These are phyloP conservation scores for Eucalyptus regnans DNA, from an alignment of 345 rosid species.

Conservation along the genomic window DNA sequence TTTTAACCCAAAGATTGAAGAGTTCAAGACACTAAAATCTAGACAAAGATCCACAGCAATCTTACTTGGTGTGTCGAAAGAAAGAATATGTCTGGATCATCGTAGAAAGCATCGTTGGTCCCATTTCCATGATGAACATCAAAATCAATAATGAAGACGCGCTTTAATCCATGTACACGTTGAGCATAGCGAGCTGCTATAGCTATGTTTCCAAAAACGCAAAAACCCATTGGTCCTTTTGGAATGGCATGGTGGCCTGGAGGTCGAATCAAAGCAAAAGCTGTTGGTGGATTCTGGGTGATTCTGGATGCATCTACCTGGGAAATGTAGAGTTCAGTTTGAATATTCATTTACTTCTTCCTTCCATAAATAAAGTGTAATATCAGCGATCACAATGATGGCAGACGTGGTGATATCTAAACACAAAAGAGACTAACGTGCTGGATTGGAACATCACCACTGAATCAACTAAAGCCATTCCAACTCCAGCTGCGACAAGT, in stretches of 20 bases:
- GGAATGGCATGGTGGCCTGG: conserved; percentile 95
- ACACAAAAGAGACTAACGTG: conserved; percentile 30
- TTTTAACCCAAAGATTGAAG: background rate
- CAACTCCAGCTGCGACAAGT: conserved; percentile 91
- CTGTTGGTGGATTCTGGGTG: conserved; percentile 47
- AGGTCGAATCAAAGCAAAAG: conserved; percentile 90
- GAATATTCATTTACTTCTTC: background rate
- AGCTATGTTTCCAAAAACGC: conserved; percentile 87
- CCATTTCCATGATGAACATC: conserved; percentile 99
- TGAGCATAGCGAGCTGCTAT: conserved; percentile 95
- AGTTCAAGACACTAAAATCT: background rate
- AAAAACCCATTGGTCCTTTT: conserved; percentile 96
- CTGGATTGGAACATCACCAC: conserved; percentile 80
- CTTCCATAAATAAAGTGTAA: background rate
- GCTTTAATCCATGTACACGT: conserved; percentile 50
- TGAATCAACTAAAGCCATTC: conserved; percentile 84
- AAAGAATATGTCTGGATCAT: conserved; percentile 86
- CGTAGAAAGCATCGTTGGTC: conserved; percentile 73
- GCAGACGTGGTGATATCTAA: background rate
- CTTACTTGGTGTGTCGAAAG: conserved; percentile 92
- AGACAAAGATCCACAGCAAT: background rate
- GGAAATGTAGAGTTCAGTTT: background rate
- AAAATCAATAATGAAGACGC: conserved; percentile 77
- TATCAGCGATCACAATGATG: background rate
- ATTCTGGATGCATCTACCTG: conserved; percentile 67